Percentiles rank a stretch among this genome's conserved stretches.
Conservation (phyloP, 2,329 filamentous ascomycete species). For the Talaromyces funiculosus region DNA sequence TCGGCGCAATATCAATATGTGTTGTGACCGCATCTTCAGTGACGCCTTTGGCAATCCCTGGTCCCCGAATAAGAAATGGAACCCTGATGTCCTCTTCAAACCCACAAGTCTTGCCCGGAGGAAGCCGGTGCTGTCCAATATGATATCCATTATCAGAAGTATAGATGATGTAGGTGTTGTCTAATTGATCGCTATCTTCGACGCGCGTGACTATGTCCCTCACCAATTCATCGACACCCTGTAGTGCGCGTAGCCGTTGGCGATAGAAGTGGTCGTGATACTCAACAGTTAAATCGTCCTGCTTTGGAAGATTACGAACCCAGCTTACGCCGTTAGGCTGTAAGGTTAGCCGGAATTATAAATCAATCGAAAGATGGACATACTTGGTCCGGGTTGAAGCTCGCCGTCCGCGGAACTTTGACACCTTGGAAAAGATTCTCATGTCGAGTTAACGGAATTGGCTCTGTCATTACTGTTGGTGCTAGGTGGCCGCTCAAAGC, state of each 20-base stretch:
- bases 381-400: constrained; percentile 61
- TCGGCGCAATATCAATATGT: constrained; percentile 61
- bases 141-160: constrained; percentile 59
- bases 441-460: constrained; percentile 57
- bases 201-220: constrained; percentile 41
- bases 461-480: constrained; percentile 39
- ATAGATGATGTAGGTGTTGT: constrained; percentile 57
- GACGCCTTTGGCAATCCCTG: constrained; percentile 45
- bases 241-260: constrained; percentile 45
- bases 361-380: neutral
- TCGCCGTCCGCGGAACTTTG: constrained; percentile 55
- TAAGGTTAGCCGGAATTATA: neutral
- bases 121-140: constrained; percentile 54
- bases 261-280: constrained; percentile 52
- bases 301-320: constrained; percentile 39
- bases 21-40: constrained; percentile 49
- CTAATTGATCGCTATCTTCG: constrained; percentile 37
- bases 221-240: constrained; percentile 52
- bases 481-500: constrained; percentile 21
- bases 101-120: constrained; percentile 53
- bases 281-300: constrained; percentile 44
- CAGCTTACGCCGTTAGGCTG: constrained; percentile 42
- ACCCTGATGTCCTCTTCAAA: constrained; percentile 58
- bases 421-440: constrained; percentile 56
- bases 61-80: constrained; percentile 55